phyloP scores from a whole-genome alignment of 495 filamentous ascomycete species.

The Geoglossum glabrum region DNA sequence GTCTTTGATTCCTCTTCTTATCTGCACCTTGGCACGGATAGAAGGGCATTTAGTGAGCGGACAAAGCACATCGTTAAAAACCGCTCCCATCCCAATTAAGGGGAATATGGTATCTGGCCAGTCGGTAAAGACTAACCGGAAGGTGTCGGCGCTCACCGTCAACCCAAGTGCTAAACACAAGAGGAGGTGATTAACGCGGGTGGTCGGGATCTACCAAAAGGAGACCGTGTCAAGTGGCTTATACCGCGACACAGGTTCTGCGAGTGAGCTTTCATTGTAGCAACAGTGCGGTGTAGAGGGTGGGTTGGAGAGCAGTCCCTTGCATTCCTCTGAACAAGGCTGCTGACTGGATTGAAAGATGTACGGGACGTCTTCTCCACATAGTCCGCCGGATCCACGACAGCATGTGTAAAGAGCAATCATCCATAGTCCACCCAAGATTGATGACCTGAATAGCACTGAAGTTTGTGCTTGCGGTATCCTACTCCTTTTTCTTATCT shows the following conservation, averaged over 20 bases:
- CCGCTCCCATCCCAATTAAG: slow-evolving; percentile 31
- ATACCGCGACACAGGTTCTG: slow-evolving; percentile 31
- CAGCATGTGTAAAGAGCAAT: slow-evolving; percentile 7
- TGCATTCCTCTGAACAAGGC: slow-evolving; percentile 10
- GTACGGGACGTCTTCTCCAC: slow-evolving; percentile 21
- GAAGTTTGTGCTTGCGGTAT: not conserved
- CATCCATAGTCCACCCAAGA: not conserved
- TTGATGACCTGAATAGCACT: not conserved
- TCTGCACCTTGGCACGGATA: slow-evolving; percentile 3
- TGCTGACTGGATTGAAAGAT: slow-evolving; percentile 21
- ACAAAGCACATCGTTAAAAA: slow-evolving; percentile 80
- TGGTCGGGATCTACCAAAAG: slow-evolving; percentile 32
- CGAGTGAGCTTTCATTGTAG: slow-evolving; percentile 18
- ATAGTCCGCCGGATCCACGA: not conserved
- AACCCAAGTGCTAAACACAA: slow-evolving; percentile 27
- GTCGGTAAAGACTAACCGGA: not conserved
- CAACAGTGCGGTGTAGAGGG: slow-evolving; percentile 19
- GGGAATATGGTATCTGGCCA: slow-evolving; percentile 3
- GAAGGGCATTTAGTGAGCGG: slow-evolving; percentile 37
- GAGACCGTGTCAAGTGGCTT: slow-evolving; percentile 25
- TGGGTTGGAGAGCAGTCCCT: slow-evolving; percentile 23
- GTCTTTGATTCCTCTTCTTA: slow-evolving; percentile 68
- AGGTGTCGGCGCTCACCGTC: slow-evolving; percentile 46
- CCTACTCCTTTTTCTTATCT: not conserved
- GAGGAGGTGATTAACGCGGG: slow-evolving; percentile 59